phyloP scores from a whole-genome alignment of 2,329 filamentous ascomycete species.

The Alternaria sp. region DNA sequence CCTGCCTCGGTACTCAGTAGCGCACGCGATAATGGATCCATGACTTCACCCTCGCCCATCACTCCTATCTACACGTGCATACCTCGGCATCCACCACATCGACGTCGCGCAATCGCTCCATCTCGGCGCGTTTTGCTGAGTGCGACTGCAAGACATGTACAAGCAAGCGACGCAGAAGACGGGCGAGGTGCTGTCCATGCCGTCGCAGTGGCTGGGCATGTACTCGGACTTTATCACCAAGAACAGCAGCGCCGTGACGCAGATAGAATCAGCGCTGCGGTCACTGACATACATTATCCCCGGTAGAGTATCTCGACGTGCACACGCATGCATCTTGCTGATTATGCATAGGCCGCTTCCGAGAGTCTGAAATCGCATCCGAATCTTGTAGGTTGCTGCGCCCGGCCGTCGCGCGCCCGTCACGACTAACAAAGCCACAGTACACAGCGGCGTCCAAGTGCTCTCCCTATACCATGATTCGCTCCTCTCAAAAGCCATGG shows the following conservation, averaged over 20 bases:
- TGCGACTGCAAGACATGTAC: slow-evolving; percentile 41
- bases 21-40: slow-evolving; percentile 19
- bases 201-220: slow-evolving; percentile 71
- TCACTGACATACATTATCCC: slow-evolving; percentile 97
- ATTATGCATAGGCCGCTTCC: slow-evolving; percentile 71
- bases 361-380: slow-evolving; percentile 92
- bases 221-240: slow-evolving; percentile 94
- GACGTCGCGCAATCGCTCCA: slow-evolving; percentile 23
- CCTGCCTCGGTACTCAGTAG: slow-evolving; percentile 44
- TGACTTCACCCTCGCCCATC: slow-evolving; percentile 35
- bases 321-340: slow-evolving; percentile 18
- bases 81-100: slow-evolving; percentile 19
- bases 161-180: slow-evolving; percentile 51
- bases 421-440: slow-evolving; percentile 47
- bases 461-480: slow-evolving; percentile 93
- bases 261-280: slow-evolving; percentile 91
- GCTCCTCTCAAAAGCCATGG: slow-evolving; percentile 74
- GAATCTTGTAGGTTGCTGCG: slow-evolving; percentile 70
- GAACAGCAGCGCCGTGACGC: slow-evolving; percentile 90
- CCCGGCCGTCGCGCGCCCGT: slow-evolving; percentile 9
- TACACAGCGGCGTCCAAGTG: slow-evolving; percentile 88
- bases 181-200: slow-evolving; percentile 63
- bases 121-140: slow-evolving; percentile 24
- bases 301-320: slow-evolving; percentile 58
- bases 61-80: slow-evolving; percentile 35